These are phyloP conservation scores for Tephrocybe sp. DNA, from an alignment of 768 basidiomycete genomes.

Conservation along the genomic window DNA sequence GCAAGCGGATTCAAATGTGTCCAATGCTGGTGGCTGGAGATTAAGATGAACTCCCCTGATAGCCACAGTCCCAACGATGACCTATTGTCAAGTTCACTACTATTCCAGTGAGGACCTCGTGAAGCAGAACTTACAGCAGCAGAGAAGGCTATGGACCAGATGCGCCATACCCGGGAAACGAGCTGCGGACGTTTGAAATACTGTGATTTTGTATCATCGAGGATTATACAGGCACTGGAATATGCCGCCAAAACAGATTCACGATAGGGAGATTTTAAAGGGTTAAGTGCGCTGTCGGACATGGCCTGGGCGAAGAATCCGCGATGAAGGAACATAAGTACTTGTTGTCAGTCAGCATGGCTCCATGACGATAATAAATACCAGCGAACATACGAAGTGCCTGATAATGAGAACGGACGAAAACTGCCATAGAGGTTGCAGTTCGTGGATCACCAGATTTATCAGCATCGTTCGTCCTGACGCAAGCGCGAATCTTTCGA, in stretches of 20 bases:
- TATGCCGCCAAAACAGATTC: slow-evolving; percentile 53
- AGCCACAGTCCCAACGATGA: slow-evolving; percentile 55
- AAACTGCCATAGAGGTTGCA: slow-evolving; percentile 39
- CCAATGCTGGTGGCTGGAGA: slow-evolving; percentile 43
- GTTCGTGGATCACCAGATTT: slow-evolving; percentile 26
- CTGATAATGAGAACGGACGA: slow-evolving; percentile 41
- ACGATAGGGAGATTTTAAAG: slow-evolving; percentile 44
- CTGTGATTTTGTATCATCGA: slow-evolving; percentile 39
- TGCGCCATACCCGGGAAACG: slow-evolving; percentile 51
- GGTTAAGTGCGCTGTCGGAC: slow-evolving; percentile 43
- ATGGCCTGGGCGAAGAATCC: slow-evolving; percentile 58
- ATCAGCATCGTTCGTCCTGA: slow-evolving; percentile 22
- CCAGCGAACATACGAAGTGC: slow-evolving; percentile 38
- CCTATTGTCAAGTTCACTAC: slow-evolving; percentile 24
- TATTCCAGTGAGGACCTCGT: background rate
- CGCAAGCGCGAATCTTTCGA: slow-evolving; percentile 41
- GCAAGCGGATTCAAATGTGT: slow-evolving; percentile 46
- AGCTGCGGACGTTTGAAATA: slow-evolving; percentile 43
- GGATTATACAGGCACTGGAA: slow-evolving; percentile 45
- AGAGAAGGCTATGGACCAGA: slow-evolving; percentile 57
- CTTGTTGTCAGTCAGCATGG: slow-evolving; percentile 25
- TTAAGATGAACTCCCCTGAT: slow-evolving; percentile 41
- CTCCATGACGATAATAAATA: background rate
- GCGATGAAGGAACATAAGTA: slow-evolving; percentile 54
- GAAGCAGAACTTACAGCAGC: slow-evolving; percentile 40